Conservation (phyloP, 78 protist species). For the Creolimax fragrantissima region DNA sequence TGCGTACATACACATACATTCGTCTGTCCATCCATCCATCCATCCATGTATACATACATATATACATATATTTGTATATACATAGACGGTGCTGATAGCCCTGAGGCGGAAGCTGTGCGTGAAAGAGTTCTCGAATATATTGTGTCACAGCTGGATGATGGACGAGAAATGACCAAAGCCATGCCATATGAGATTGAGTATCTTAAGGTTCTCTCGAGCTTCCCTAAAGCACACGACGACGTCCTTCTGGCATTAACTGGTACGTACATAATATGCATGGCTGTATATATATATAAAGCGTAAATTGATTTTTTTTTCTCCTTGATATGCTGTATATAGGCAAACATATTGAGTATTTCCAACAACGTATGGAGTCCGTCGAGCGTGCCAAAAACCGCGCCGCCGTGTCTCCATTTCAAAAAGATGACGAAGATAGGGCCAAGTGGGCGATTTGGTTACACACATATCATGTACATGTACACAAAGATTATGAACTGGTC, state of each 20-base stretch:
- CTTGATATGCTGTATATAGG: no score
- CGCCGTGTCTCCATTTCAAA: not conserved
- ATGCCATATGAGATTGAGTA: conserved; percentile 7
- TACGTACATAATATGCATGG: no score
- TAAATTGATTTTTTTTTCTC: no score
- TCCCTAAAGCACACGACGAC: not conserved
- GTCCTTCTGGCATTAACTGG: not conserved
- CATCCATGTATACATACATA: no score
- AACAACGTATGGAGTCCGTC: not conserved
- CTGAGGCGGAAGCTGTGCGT: not conserved
- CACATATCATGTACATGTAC: not conserved
- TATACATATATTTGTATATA: not conserved
- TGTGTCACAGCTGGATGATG: not conserved
- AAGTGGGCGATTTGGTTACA: not conserved
- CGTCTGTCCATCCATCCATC: not conserved
- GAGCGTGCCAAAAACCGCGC: not conserved
- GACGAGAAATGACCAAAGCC: not conserved
- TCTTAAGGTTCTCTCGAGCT: not conserved
- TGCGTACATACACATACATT: not conserved
- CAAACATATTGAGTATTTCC: not conserved
- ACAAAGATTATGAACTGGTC: not conserved
- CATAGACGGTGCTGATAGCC: not conserved
- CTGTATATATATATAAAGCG: no score
- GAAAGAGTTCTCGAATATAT: not conserved
- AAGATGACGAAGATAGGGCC: not conserved